Evolutionary conservation across 2,329 filamentous ascomycete genomes (phyloP), one percentile per base, ranked within the genome.

Genomic region (Microcyclospora tardicrescens): DNA sequence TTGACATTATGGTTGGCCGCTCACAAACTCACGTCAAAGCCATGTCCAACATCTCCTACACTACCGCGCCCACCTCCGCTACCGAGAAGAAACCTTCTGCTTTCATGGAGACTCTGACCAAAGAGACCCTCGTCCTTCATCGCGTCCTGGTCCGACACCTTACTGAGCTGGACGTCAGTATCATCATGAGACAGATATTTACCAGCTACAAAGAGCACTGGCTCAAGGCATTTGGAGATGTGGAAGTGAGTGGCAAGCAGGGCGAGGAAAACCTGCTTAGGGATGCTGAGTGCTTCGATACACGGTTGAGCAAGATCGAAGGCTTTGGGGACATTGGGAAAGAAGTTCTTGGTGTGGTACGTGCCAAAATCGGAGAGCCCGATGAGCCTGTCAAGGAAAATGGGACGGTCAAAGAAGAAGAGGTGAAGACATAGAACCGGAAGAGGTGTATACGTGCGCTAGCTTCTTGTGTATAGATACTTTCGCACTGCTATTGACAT

Each of bases 181-280:
- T 84, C 64, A 93, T 95, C 52, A 93, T 94, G 83, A 66, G 71
- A 14, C 81, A 84, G 1, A 85, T 95, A 1, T 93, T 93, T 59
- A 68, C 72, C 29, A 84, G 75, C 57, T 94, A 94, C 59, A 78
- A 77, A 52, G 79, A 83, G 40, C 82, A 89, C 53, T 79, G 91
- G 58, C 78, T 80, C 13, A 73, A 72, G 46, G 80, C 80, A 10
- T 79, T 91, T 48, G 64, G 70, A 33, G 77, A 76, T 31, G 73
- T 79, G 15, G 65, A 69, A 19, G 68, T 85, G 15, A 75, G 72
- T 59, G 84, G 76, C 6, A 71, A 76, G 46, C 64, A 65, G 37
- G 85, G 83, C 3, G 78, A 80, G 51, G 71, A 79, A 51, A 81
- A 81, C 82, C 87, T 95, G 68, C 65, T 84, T 35, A 72, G 72